Evolutionary conservation across 2,329 filamentous ascomycete genomes (phyloP).

Genomic region (Colletotrichum tanaceti): DNA sequence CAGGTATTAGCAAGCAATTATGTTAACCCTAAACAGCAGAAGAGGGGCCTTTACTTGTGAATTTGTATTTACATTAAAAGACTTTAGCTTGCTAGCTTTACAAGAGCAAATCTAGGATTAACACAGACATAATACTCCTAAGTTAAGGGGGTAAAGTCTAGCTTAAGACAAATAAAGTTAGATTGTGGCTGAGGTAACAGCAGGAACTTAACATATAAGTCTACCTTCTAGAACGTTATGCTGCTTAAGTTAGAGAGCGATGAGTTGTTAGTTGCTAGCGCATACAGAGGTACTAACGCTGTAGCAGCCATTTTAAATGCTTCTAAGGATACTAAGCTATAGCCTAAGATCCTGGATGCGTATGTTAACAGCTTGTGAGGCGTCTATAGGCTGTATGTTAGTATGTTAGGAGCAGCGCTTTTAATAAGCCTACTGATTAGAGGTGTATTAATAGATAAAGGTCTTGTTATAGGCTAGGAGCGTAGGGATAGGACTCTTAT

Average conservation of each 20-base stretch:
- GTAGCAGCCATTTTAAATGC: not conserved
- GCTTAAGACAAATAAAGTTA: no score
- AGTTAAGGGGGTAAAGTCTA: no score
- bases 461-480: no score
- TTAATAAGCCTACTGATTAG: slow-evolving; percentile 13
- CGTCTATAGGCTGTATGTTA: slow-evolving; percentile 7
- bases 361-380: slow-evolving; percentile 7
- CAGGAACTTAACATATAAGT: no score
- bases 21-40: no score
- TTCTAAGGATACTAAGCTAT: not conserved
- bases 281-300: not conserved
- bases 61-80: no score
- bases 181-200: no score
- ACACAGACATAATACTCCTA: not conserved
- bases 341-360: slow-evolving; percentile 7
- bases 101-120: not conserved
- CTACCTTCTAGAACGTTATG: slow-evolving; percentile 38
- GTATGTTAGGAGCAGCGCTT: not conserved
- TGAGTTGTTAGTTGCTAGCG: not conserved
- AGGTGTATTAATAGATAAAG: not conserved
- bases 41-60: no score
- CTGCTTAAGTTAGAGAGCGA: slow-evolving; percentile 13
- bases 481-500: no score
- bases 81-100: no score
- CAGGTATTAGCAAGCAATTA: no score